Evolutionary conservation across 345 rosid species (phyloP).

Genomic region (Arabis alpina): DNA sequence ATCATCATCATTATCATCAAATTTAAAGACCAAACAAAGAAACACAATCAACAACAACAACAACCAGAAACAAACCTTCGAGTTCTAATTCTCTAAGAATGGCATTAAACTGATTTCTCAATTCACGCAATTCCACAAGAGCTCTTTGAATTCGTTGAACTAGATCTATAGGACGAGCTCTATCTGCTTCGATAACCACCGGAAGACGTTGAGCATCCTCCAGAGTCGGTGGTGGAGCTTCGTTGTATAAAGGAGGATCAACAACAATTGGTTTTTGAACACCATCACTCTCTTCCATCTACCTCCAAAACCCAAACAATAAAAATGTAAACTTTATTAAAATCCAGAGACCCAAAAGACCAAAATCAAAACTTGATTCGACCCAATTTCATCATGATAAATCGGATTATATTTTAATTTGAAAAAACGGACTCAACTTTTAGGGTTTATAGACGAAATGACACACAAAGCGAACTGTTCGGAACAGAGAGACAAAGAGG

Average conservation of each 20-base stretch:
- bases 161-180: constrained; percentile 22
- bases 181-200: constrained; percentile 7
- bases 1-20: neutral
- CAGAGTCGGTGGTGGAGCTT: constrained; percentile 29
- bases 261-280: constrained; percentile 43
- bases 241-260: constrained; percentile 37
- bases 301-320: neutral
- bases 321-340: constrained; percentile 12
- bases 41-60: no score
- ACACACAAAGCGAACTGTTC: no score
- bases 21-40: neutral
- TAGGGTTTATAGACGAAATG: no score
- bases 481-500: no score
- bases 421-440: no score
- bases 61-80: constrained; percentile 19
- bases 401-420: neutral
- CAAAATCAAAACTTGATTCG: neutral
- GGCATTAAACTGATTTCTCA: constrained; percentile 42
- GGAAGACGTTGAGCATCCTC: constrained; percentile 7
- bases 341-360: neutral
- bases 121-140: constrained; percentile 33
- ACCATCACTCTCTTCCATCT: constrained; percentile 42
- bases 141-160: constrained; percentile 41
- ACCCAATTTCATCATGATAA: neutral
- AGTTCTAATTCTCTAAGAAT: constrained; percentile 37